phyloP scores from a whole-genome alignment of 208 protist species.

The Trypanosoma vivax region DNA sequence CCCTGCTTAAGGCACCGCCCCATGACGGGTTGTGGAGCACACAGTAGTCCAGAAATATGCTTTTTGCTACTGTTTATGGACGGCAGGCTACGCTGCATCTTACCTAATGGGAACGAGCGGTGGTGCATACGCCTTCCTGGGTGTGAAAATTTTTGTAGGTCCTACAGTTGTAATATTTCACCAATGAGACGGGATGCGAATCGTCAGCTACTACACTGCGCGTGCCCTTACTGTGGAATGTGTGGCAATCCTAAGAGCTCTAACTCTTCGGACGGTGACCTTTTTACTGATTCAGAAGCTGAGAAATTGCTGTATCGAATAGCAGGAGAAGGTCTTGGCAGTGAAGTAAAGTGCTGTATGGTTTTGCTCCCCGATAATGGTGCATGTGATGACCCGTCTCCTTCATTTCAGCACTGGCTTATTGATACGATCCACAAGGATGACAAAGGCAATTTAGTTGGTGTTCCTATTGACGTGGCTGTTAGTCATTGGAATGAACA shows the following conservation, averaged over 20 bases:
- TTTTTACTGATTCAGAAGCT: no score
- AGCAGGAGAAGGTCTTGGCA: no score
- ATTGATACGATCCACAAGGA: not conserved
- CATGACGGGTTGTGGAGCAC: no score
- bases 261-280: no score
- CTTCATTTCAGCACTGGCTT: conserved; percentile 9
- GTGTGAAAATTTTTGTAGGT: conserved; percentile 6
- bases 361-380: not conserved
- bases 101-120: not conserved
- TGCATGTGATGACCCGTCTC: not conserved
- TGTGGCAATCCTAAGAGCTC: no score
- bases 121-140: conserved; percentile 15
- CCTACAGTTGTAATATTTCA: not conserved
- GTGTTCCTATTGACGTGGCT: conserved; percentile 4
- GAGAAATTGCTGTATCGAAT: no score
- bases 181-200: not conserved
- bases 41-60: not conserved
- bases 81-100: conserved; percentile 14
- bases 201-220: not conserved
- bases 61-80: conserved; percentile 17
- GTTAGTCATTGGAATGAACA: conserved; percentile 16
- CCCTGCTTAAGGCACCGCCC: no score
- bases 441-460: not conserved
- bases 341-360: conserved; percentile 1
- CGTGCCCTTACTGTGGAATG: no score